Base-by-base conservation (phyloP, 2,329 filamentous ascomycete species). In the Arachnomyces sp. region DNA sequence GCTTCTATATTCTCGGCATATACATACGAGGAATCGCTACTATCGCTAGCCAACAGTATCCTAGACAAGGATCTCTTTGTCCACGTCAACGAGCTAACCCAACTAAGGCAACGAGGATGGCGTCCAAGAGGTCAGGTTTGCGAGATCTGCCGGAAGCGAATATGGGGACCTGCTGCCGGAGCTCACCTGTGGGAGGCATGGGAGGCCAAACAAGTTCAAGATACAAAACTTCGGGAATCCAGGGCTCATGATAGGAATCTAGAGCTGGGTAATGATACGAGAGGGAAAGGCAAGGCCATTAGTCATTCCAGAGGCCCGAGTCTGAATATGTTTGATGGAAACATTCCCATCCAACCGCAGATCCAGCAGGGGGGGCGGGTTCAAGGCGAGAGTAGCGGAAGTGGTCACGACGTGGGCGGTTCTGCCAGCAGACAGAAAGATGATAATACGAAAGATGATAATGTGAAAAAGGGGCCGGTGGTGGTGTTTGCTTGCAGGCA, bases 1-100 rank as follows among this genome's bases (percentile, higher is more conserved):
- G 72, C 79, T 1, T 92, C 89, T 9, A 90, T 98, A 40, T 96
- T 98, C 65, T 81, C 90, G 0, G 90, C 92, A 0, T 98, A 98
- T 59, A 83, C 88, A 0, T 95, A 96, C 58, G 92, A 98, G 61
- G 86, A 90, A 59, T 89, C 85, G 0, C 85, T 98, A 12, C 74
- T 98, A 14, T 74, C 77, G 2, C 76, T 98, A 3, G 87, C 92
- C 1, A 94, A 90, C 58, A 76, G 83, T 3, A 79, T 98, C 41
- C 72, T 98, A 0, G 89, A 94, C 47, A 82, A 87, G 50, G 92
- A 92, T 53, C 73, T 95, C 4, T 98, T 96, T 54, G 77, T 84
- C 31, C 83, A 86, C 48, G 86, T 98, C 28, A 72, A 80, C 32
- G 77, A 85, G 50, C 82, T 87, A 4, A 78, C 84, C 6, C 72